These are phyloP conservation scores for Candida tibetensis DNA, from an alignment of 805 yeast genomes.

Conservation along the genomic window DNA sequence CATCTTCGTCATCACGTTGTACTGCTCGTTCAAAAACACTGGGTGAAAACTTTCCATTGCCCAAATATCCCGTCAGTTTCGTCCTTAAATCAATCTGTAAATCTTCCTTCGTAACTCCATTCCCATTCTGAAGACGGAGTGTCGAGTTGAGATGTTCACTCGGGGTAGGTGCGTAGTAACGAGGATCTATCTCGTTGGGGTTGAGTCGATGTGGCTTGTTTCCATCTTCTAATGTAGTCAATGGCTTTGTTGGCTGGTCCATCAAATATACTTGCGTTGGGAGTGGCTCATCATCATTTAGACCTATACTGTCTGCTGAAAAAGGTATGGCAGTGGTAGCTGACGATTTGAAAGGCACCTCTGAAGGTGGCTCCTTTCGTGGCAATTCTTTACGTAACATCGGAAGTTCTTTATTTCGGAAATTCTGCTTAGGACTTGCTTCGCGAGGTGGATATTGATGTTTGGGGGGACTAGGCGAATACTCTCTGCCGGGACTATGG, in stretches of 20 bases:
- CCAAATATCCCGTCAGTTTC: constrained; percentile 38
- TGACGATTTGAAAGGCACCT: not conserved
- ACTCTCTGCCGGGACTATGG: no score
- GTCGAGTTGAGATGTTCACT: constrained; percentile 34
- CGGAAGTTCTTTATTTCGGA: not conserved
- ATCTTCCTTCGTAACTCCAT: constrained; percentile 16
- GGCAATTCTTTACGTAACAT: not conserved
- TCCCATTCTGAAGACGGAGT: constrained; percentile 22
- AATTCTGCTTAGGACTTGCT: not conserved
- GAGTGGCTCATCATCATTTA: constrained; percentile 22
- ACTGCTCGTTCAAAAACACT: constrained; percentile 14
- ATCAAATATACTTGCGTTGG: constrained; percentile 37
- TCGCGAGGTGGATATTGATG: not conserved
- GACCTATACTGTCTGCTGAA: constrained; percentile 42
- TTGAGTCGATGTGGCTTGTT: constrained; percentile 56
- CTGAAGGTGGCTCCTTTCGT: not conserved
- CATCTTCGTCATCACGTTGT: constrained; percentile 7
- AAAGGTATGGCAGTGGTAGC: constrained; percentile 33
- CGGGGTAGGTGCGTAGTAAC: constrained; percentile 56
- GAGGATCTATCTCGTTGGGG: constrained; percentile 80
- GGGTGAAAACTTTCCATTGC: constrained; percentile 32
- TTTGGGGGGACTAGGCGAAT: not conserved
- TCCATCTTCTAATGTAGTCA: constrained; percentile 18
- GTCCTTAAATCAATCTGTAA: constrained; percentile 26
- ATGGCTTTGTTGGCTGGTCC: constrained; percentile 33